Conservation (phyloP, 2,329 filamentous ascomycete species). For the Fusarium foetens region DNA sequence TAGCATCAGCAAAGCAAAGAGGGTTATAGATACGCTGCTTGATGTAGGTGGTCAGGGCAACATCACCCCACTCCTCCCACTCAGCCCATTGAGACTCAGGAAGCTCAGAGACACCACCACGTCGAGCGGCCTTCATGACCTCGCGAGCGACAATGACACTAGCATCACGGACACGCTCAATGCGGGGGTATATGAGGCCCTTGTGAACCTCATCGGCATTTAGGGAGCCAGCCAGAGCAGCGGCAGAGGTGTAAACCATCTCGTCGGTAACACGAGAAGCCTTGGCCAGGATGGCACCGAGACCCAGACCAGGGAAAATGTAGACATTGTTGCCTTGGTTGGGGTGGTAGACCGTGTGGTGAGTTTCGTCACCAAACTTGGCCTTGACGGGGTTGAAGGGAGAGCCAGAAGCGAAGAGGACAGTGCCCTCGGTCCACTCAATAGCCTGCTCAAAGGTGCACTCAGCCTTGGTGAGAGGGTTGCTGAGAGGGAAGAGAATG, state of each 20-base stretch:
- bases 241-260: conserved; percentile 96
- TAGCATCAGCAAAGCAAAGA: conserved; percentile 53
- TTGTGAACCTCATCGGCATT: conserved; percentile 82
- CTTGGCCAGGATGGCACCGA: conserved; percentile 93
- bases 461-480: conserved; percentile 95
- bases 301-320: conserved; percentile 95
- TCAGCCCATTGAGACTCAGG: conserved; percentile 75
- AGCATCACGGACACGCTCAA: conserved; percentile 91
- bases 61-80: conserved; percentile 78
- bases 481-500: conserved; percentile 96
- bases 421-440: conserved; percentile 88
- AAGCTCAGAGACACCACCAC: conserved; percentile 78
- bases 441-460: conserved; percentile 97
- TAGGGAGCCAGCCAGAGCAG: conserved; percentile 80
- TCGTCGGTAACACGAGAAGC: conserved; percentile 86
- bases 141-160: conserved; percentile 86
- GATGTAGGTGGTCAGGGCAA: conserved; percentile 69
- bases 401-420: conserved; percentile 93
- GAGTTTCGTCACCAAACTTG: conserved; percentile 65
- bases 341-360: conserved; percentile 74
- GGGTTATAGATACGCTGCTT: conserved; percentile 71
- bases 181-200: conserved; percentile 89
- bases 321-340: conserved; percentile 91
- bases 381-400: conserved; percentile 82
- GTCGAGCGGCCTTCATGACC: conserved; percentile 91